These are phyloP conservation scores for Noccaea caerulescens DNA, from an alignment of 345 rosid species.

Conservation along the genomic window DNA sequence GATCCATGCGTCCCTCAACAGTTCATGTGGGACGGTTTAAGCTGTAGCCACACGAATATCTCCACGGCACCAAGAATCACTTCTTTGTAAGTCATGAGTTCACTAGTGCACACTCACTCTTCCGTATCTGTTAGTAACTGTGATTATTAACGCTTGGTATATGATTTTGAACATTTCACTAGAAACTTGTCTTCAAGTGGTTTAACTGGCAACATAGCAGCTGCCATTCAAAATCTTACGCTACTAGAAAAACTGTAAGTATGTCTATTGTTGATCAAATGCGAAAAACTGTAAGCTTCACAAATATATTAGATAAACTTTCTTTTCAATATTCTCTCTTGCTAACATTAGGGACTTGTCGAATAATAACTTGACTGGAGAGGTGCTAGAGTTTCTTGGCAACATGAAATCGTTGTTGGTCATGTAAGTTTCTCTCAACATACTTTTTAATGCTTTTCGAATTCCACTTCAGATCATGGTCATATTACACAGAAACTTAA, in stretches of 20 bases:
- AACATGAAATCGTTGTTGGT: slow-evolving; percentile 42
- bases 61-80: slow-evolving; percentile 30
- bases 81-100: slow-evolving; percentile 16
- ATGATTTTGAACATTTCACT: neutral
- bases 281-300: too few species aligned
- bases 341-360: slow-evolving; percentile 54
- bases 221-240: slow-evolving; percentile 39
- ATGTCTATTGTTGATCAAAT: too few species aligned
- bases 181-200: slow-evolving; percentile 51
- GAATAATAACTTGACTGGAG: slow-evolving; percentile 49
- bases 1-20: slow-evolving; percentile 37
- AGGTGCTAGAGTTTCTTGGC: slow-evolving; percentile 50
- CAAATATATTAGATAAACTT: neutral
- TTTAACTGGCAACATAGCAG: slow-evolving; percentile 42
- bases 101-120: neutral
- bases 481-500: slow-evolving; percentile 42
- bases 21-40: neutral
- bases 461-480: neutral
- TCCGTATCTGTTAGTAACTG: neutral
- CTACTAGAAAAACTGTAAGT: slow-evolving; percentile 52
- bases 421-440: slow-evolving; percentile 48
- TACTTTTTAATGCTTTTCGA: neutral
- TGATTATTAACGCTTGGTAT: neutral
- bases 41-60: neutral
- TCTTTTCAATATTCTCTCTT: neutral